Conservation (phyloP, 345 rosid genomes). For the Salix caprea region DNA sequence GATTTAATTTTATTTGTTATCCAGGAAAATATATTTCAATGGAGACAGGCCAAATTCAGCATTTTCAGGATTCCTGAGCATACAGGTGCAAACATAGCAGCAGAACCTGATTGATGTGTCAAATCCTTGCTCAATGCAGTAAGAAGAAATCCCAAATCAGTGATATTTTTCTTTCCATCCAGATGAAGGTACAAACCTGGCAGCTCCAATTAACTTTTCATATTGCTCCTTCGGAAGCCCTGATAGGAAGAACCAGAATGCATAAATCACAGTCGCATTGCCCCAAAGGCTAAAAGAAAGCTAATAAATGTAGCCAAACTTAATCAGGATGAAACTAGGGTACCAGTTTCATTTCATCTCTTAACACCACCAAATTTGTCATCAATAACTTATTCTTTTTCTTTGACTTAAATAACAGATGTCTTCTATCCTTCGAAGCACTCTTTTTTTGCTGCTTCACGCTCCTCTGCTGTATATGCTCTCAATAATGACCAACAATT, state of each 20-base stretch:
- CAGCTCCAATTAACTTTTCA: conserved; percentile 34
- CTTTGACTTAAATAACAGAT: neutral
- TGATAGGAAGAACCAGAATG: conserved; percentile 13
- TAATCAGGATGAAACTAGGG: neutral
- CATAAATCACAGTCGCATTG: neutral
- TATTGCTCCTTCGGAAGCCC: conserved; percentile 50
- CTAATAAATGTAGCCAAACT: neutral
- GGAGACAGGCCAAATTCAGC: conserved; percentile 16
- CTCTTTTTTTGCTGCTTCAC: too few relatives aligned
- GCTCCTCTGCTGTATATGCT: too few relatives aligned
- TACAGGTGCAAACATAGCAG: conserved; percentile 49
- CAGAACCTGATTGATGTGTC: conserved; percentile 59
- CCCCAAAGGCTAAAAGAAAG: neutral
- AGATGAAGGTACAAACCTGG: conserved; percentile 57
- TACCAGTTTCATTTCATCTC: neutral
- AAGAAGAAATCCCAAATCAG: neutral
- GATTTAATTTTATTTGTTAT: too few relatives aligned
- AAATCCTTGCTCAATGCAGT: conserved; percentile 44
- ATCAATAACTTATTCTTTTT: neutral
- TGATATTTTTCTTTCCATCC: conserved; percentile 23
- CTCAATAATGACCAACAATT: too few relatives aligned
- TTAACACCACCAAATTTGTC: neutral
- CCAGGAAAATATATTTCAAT: too few relatives aligned
- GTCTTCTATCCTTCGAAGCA: too few relatives aligned
- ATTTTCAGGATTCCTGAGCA: conserved; percentile 58